Percentiles rank a stretch among this genome's conserved stretches.
Evolutionary conservation across 2,329 filamentous ascomycete genomes (phyloP).

Genomic region (Cordyceps cicadae): DNA sequence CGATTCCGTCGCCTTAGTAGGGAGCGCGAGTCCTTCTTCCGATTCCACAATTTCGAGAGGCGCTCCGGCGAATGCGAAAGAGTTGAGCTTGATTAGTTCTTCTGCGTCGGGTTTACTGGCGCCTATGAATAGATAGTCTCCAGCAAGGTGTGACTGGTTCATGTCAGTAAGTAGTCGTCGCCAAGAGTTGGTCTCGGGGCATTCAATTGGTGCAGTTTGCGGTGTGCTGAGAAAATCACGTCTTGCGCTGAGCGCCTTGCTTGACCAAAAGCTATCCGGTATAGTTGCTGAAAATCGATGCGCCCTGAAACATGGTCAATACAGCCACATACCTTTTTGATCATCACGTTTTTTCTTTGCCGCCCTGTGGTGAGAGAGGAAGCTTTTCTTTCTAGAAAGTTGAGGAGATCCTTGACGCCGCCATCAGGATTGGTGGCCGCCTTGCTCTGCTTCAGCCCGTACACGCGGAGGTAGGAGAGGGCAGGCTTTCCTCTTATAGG

Average conservation of each 20-base stretch:
- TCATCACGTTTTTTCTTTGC: slow-evolving; percentile 46
- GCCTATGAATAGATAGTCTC: slow-evolving; percentile 61
- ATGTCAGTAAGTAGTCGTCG: slow-evolving; percentile 55
- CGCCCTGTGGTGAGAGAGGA: slow-evolving; percentile 39
- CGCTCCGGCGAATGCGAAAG: slow-evolving; percentile 59
- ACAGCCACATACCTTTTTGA: slow-evolving; percentile 66
- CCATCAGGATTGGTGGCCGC: slow-evolving; percentile 58
- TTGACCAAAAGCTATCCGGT: slow-evolving; percentile 2
- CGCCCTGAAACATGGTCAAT: slow-evolving; percentile 26
- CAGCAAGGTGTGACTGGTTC: slow-evolving; percentile 60
- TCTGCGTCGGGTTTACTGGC: slow-evolving; percentile 56
- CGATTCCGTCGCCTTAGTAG: slow-evolving; percentile 37
- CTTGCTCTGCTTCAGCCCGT: slow-evolving; percentile 61
- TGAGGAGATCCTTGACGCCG: slow-evolving; percentile 55
- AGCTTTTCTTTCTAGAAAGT: slow-evolving; percentile 65
- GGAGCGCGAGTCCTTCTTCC: slow-evolving; percentile 29
- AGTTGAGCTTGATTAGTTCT: slow-evolving; percentile 59
- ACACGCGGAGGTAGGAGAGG: slow-evolving; percentile 38
- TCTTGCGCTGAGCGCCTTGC: slow-evolving; percentile 33
- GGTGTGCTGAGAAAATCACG: slow-evolving; percentile 35
- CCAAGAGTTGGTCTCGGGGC: neutral
- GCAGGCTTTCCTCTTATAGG: slow-evolving; percentile 21
- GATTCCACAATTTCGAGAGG: slow-evolving; percentile 47
- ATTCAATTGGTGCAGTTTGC: slow-evolving; percentile 5
- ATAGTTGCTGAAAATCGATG: slow-evolving; percentile 39